These are phyloP conservation scores for Trametopsis cervina DNA, from an alignment of 768 basidiomycete genomes.

Conservation along the genomic window DNA sequence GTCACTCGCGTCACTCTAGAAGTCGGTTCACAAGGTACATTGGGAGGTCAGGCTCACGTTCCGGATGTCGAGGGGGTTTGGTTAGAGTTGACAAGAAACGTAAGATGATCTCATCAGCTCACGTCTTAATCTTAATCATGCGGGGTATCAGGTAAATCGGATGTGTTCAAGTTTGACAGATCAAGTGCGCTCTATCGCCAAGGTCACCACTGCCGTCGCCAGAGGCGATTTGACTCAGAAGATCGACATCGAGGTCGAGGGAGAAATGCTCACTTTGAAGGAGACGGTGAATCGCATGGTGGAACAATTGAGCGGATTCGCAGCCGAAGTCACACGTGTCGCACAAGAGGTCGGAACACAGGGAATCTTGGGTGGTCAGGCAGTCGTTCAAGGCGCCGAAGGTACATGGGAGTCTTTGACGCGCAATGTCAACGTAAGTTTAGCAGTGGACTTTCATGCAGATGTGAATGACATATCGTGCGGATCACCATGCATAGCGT, in stretches of 20 bases:
- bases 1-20: slow-evolving; percentile 81
- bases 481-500: slow-evolving; percentile 41
- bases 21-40: slow-evolving; percentile 83
- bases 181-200: slow-evolving; percentile 77
- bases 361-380: slow-evolving; percentile 87
- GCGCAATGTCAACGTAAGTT: slow-evolving; percentile 77
- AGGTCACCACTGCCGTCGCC: slow-evolving; percentile 85
- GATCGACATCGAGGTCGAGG: slow-evolving; percentile 85
- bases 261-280: slow-evolving; percentile 82
- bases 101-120: slow-evolving; percentile 23
- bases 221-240: slow-evolving; percentile 88
- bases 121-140: not conserved
- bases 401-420: slow-evolving; percentile 93
- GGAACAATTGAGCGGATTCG: slow-evolving; percentile 81
- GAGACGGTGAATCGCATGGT: slow-evolving; percentile 93
- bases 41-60: slow-evolving; percentile 84
- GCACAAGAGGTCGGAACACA: slow-evolving; percentile 88
- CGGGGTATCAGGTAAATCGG: slow-evolving; percentile 49
- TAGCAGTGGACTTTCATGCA: not conserved
- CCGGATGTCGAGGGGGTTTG: slow-evolving; percentile 91
- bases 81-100: slow-evolving; percentile 75
- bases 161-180: slow-evolving; percentile 80
- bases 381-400: slow-evolving; percentile 83
- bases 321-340: slow-evolving; percentile 75
- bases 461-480: not conserved